A percentile compares a stretch with the other conserved stretches of the same genome.
Conservation (phyloP, 768 basidiomycete species). For the Collybia sp. region DNA sequence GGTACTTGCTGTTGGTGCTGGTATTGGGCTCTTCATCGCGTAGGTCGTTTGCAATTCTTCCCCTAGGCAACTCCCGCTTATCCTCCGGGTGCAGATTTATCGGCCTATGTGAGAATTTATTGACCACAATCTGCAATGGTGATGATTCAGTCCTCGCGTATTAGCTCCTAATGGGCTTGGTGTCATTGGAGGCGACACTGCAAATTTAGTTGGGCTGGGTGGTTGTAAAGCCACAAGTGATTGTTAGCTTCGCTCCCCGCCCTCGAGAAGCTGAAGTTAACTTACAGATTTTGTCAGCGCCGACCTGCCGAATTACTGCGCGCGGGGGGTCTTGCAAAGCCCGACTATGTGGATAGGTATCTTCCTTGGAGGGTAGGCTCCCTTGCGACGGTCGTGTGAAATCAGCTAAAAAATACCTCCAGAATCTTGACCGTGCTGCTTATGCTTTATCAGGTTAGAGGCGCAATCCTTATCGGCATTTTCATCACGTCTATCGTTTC, state of each 20-base stretch:
- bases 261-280: background rate
- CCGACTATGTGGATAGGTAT: slow-evolving; percentile 90
- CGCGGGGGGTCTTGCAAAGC: slow-evolving; percentile 55
- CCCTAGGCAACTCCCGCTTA: background rate
- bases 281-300: slow-evolving; percentile 36
- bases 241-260: background rate
- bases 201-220: slow-evolving; percentile 70
- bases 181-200: slow-evolving; percentile 69
- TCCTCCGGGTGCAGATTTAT: slow-evolving; percentile 48
- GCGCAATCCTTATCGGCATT: slow-evolving; percentile 80
- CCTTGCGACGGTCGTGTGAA: background rate
- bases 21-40: slow-evolving; percentile 87
- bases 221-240: slow-evolving; percentile 60
- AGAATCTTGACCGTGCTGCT: slow-evolving; percentile 74
- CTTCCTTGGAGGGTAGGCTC: slow-evolving; percentile 69
- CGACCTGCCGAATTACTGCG: slow-evolving; percentile 56
- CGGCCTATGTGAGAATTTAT: slow-evolving; percentile 50
- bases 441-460: slow-evolving; percentile 83
- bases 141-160: background rate
- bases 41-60: slow-evolving; percentile 37
- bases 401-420: background rate
- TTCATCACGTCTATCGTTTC: slow-evolving; percentile 81
- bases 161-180: slow-evolving; percentile 63
- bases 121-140: background rate
- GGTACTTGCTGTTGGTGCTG: slow-evolving; percentile 79